phyloP scores from a whole-genome alignment of 2,329 filamentous ascomycete species.

The Elsinoe batatas region DNA sequence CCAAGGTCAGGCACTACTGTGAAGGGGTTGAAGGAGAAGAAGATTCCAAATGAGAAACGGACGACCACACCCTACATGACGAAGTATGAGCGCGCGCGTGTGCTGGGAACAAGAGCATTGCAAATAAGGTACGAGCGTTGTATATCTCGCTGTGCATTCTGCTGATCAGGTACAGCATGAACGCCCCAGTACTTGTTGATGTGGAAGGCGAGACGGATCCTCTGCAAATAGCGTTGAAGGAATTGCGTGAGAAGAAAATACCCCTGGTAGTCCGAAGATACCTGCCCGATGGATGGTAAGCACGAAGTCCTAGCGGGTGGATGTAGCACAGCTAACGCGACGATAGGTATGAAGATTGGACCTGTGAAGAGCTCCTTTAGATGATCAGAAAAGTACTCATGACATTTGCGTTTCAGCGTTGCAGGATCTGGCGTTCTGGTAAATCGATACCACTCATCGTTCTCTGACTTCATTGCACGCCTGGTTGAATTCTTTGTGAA shows the following conservation, averaged over 20 bases:
- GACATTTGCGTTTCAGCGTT: constrained; percentile 1
- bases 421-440: not conserved
- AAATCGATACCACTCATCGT: not conserved
- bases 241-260: constrained; percentile 97
- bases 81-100: constrained; percentile 92
- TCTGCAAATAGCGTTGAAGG: constrained; percentile 93
- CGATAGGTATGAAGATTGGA: constrained; percentile 92
- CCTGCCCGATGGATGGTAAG: constrained; percentile 90
- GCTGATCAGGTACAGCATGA: constrained; percentile 58
- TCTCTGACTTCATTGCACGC: not conserved
- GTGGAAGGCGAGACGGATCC: constrained; percentile 97
- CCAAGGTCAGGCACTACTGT: constrained; percentile 44
- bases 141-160: not conserved
- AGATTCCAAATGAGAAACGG: constrained; percentile 78
- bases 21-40: constrained; percentile 60
- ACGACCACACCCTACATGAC: constrained; percentile 98
- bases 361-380: constrained; percentile 81
- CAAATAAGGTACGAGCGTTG: constrained; percentile 72
- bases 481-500: too few relatives aligned
- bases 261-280: constrained; percentile 90
- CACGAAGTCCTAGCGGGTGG: constrained; percentile 20
- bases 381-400: not conserved
- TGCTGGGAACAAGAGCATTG: constrained; percentile 82
- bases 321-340: not conserved
- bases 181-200: constrained; percentile 91